Base-by-base conservation (phyloP, 345 rosid genomes). In the Citrus inodora region DNA sequence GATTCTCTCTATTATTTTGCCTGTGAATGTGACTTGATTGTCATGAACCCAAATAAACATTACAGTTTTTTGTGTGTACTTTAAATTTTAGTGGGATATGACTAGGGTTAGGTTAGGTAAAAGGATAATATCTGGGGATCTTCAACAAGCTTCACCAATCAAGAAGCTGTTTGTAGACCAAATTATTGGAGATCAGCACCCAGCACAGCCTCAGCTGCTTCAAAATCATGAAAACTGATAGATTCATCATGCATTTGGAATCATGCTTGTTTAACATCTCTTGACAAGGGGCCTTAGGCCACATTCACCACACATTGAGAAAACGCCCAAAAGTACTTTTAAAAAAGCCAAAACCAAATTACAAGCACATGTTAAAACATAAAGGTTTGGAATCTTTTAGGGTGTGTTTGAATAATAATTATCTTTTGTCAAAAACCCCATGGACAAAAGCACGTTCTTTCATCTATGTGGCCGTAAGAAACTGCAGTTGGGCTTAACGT, bases 1-100 rank as follows among this genome's bases (percentile, higher is more conserved):
- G 90, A 89, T 89, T 89, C 90, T 86, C 89, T 86, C 88, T 61
- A 87, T 87, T 83, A 87, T 89, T 86, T 81, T 80, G 89, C 67
- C 81, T 77, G 38, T 75, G 86, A 87, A 76, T n/a, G 81, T 63
- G 90, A 86, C 83, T 77, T 61, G 76, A 79, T 86, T 86, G 89
- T 78, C 90, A 78, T 82, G 80, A 70, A 78, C 65, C n/a, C 61
- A 58, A 67, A 77, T 67, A 40, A 80, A 53, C 78, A 53, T 78
- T 63, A 71, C 22, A 71, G 64, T 76, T 30, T 79, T 82, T 76
- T 77, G 42, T 79, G 79, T 78, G 86, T 81, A 79, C 62, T 70
- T 58, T 48, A 25, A 78, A 76, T 62, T 67, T 53, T 58, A 32
- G 83, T 83, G 88, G 86, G 86, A 80, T 73, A 79, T 79, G 83